phyloP scores from a whole-genome alignment of 108 stramenopile species.

The Licmophora abbreviata region DNA sequence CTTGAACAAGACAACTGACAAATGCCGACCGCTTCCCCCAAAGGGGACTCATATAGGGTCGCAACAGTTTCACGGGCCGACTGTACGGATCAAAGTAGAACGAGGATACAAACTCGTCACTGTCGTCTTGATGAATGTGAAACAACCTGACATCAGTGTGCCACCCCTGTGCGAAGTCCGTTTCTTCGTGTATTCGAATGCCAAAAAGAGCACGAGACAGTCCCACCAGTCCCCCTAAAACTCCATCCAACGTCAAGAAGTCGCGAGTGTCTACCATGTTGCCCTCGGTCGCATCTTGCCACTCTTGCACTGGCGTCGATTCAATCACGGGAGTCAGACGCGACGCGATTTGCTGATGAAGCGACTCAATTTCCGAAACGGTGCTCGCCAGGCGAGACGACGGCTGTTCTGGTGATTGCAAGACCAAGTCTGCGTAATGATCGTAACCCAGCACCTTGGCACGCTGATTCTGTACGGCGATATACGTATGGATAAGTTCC shows the following conservation, averaged over 20 bases:
- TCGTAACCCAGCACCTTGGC: no score
- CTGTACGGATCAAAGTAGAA: constrained; percentile 12
- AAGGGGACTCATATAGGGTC: neutral
- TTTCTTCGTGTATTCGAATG: constrained; percentile 5
- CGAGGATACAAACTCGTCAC: neutral
- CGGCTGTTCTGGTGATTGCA: no score
- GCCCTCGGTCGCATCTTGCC: neutral
- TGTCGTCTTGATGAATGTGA: neutral
- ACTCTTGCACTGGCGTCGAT: no score
- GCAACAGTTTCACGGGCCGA: neutral
- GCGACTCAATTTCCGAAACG: no score
- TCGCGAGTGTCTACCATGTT: neutral
- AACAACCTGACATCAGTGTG: constrained; percentile 10
- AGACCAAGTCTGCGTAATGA: no score
- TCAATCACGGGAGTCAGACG: no score
- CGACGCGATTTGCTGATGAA: no score
- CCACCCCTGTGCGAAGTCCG: neutral
- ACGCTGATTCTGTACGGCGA: no score
- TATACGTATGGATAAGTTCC: no score
- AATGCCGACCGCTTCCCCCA: neutral
- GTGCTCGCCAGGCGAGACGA: no score
- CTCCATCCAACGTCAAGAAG: constrained; percentile 6
- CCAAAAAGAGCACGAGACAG: constrained; percentile 8
- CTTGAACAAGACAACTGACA: neutral
- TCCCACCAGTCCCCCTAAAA: constrained; percentile 3